phyloP scores from a whole-genome alignment of 108 stramenopile genomes.

The Skeletonema grethae region DNA sequence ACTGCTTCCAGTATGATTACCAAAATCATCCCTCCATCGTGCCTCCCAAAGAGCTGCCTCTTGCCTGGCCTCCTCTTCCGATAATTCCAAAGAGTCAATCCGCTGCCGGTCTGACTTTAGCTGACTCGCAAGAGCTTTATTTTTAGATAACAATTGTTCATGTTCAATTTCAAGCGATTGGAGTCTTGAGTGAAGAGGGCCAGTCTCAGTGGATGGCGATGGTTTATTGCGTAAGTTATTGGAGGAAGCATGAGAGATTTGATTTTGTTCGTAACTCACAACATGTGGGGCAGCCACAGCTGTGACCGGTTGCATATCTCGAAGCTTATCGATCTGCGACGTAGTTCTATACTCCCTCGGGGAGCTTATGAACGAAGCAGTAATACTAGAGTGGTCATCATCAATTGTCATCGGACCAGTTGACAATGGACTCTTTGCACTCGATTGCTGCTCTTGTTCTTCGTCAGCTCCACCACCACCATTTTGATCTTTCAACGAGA shows the following conservation, averaged over 20 bases:
- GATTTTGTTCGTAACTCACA: background rate
- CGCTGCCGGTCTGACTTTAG: conserved; percentile 1
- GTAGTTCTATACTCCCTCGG: background rate
- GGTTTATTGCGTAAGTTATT: background rate
- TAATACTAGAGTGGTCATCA: conserved; percentile 4
- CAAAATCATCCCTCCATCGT: conserved; percentile 33
- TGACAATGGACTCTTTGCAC: background rate
- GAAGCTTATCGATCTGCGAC: background rate
- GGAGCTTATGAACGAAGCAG: background rate
- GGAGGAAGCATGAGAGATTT: background rate
- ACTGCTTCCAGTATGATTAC: background rate
- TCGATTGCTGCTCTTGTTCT: background rate
- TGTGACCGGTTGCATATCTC: background rate
- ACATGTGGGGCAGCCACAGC: background rate
- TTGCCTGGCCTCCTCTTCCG: conserved; percentile 35
- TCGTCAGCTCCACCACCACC: background rate
- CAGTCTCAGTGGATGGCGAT: conserved; percentile 1
- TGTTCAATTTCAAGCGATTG: conserved; percentile 23
- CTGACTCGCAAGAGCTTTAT: conserved; percentile 10
- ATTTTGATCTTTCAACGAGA: background rate
- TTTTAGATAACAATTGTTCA: conserved; percentile 11
- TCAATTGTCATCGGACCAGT: background rate
- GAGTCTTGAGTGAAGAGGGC: conserved; percentile 13
- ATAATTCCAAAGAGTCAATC: conserved; percentile 12
- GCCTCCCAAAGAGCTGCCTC: conserved; percentile 43